Conservation (phyloP, 2,329 filamentous ascomycete genomes). For the Colletotrichum destructivum region DNA sequence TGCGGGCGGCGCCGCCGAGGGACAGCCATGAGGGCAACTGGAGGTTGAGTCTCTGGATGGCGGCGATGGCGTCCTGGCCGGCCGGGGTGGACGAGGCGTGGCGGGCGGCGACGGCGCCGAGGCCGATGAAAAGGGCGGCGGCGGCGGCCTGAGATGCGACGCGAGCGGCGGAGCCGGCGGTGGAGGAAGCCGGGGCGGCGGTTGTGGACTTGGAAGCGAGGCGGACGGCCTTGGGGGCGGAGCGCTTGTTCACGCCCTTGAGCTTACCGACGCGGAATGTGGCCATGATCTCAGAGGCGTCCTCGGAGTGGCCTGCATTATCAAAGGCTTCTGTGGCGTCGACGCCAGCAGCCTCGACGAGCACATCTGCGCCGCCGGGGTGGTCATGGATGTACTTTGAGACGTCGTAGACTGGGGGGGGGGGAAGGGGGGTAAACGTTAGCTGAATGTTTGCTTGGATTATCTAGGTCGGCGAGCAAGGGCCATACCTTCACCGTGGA, state of each 20-base stretch:
- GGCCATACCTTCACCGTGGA: slow-evolving; percentile 67
- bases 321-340: slow-evolving; percentile 87
- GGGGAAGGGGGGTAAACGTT: background rate
- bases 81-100: slow-evolving; percentile 42
- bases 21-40: slow-evolving; percentile 35
- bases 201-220: slow-evolving; percentile 42
- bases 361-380: slow-evolving; percentile 82
- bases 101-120: slow-evolving; percentile 44
- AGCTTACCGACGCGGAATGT: slow-evolving; percentile 56
- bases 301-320: slow-evolving; percentile 85
- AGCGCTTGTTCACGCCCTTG: slow-evolving; percentile 48
- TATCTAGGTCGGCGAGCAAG: background rate
- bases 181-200: background rate
- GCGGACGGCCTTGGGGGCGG: slow-evolving; percentile 46
- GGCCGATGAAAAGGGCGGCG: slow-evolving; percentile 43
- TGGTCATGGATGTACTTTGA: slow-evolving; percentile 72
- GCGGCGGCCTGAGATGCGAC: slow-evolving; percentile 39
- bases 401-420: slow-evolving; percentile 70
- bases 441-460: background rate
- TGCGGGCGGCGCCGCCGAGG: slow-evolving; percentile 7
- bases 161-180: slow-evolving; percentile 31
- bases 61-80: slow-evolving; percentile 38
- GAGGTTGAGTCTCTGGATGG: slow-evolving; percentile 40
- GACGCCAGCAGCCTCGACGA: slow-evolving; percentile 83
- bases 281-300: slow-evolving; percentile 61